These are phyloP conservation scores for Tilletia horrida DNA, from an alignment of 1,284 basidiomycete genomes.

Conservation along the genomic window DNA sequence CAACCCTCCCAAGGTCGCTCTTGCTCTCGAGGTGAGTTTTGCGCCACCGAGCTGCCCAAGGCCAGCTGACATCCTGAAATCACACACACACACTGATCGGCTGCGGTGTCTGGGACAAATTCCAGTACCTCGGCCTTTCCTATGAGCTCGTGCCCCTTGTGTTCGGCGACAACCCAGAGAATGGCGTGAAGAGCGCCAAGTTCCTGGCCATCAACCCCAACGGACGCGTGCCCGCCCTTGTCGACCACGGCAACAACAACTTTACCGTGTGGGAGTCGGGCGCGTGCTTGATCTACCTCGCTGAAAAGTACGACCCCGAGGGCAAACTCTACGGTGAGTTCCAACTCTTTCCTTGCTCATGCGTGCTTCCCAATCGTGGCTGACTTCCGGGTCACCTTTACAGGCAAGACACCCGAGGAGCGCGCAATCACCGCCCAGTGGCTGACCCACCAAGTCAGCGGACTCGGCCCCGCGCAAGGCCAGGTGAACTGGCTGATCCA, in stretches of 20 bases:
- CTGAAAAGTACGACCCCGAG: conserved; percentile 42
- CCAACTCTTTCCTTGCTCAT: conserved; percentile 20
- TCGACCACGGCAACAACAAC: conserved; percentile 31
- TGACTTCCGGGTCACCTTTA: not conserved
- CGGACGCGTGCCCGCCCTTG: conserved; percentile 42
- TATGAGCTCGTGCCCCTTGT: conserved; percentile 41
- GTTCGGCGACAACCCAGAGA: conserved; percentile 39
- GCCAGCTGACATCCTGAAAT: too few relatives aligned
- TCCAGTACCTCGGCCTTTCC: conserved; percentile 33
- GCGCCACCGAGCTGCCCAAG: not conserved
- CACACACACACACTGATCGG: not conserved
- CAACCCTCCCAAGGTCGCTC: conserved; percentile 45
- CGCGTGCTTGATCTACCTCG: conserved; percentile 44
- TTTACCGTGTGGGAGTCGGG: conserved; percentile 40
- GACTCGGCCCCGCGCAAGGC: conserved; percentile 40
- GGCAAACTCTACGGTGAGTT: conserved; percentile 16
- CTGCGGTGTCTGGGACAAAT: too few relatives aligned
- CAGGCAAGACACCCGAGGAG: conserved; percentile 36
- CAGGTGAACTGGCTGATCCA: conserved; percentile 28
- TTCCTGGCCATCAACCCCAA: conserved; percentile 44
- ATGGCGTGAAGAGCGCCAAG: conserved; percentile 45
- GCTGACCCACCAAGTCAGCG: conserved; percentile 40
- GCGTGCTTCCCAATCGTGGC: not conserved
- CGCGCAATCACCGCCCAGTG: conserved; percentile 35
- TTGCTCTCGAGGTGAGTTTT: conserved; percentile 32